Evolutionary conservation across 116 monocot genomes (phyloP), one percentile per base, ranked within the genome.

Genomic region (Dioscorea cayenensis): DNA sequence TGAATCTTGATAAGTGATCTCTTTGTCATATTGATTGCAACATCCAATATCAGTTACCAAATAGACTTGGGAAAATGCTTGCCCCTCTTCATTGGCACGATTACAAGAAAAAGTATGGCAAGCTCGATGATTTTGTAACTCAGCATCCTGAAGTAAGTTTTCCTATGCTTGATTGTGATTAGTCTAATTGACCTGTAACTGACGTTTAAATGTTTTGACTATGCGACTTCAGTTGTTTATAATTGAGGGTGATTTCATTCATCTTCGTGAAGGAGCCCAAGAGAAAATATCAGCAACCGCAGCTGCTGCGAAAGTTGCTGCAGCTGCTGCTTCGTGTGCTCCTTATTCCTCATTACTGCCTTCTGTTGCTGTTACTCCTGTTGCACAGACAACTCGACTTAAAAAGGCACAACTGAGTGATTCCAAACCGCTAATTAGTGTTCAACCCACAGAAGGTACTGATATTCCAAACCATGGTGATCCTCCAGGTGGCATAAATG

Each of bases 1-100:
- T 66, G 28, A 20, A 9, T 37, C 43, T 1, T 66, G 28, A 20
- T 67, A 72, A 73, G 22, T 69, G 28, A 43, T 43, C 1, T 12
- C 43, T 55, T 55, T 55, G 14, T 18, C 5, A 3, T 16, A 55
- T 55, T 43, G 43, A 12, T 16, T 32, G 19, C 14, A 58, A 28
- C 58, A 22, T 55, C 19, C 67, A 63, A 23, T 28, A 75, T 36
- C 82, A 96, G 96, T 72, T 96, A 48, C 90, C 88, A 66, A 96
- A 96, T 66, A 90, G 96, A 76, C 81, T 96, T 68, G 90, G 71
- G 1, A 96, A 88, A 79, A 96, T 92, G 93, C 85, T 96, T 72
- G 86, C 90, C 35, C 96, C 96, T 70, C 88, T 92, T 81, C 84
- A 90, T 37, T 96, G 96, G 96, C 86, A 96, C 79, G 92, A 96